These are phyloP conservation scores for Sphagnum contortum DNA, from an alignment of 225 moss, liverwort and hornwort genomes.

Conservation along the genomic window DNA sequence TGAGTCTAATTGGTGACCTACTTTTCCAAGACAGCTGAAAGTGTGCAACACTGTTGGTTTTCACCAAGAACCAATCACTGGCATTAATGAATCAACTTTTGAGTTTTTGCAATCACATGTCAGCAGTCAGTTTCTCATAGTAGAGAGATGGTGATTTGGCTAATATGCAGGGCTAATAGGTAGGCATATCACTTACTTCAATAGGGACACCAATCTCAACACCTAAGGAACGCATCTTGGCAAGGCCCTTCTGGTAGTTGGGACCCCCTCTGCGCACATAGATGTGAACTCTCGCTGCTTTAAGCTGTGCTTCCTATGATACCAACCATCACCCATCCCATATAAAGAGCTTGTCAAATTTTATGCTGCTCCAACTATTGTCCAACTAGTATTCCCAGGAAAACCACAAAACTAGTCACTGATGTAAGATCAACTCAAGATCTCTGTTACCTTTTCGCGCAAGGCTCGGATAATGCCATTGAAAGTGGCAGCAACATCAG, in stretches of 20 bases:
- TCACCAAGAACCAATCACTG: not conserved
- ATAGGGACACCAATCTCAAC: conserved; percentile 65
- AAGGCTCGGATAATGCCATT: conserved; percentile 89
- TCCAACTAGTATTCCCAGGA: not conserved
- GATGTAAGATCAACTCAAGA: not conserved
- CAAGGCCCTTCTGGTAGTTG: conserved; percentile 86
- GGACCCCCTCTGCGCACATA: conserved; percentile 95
- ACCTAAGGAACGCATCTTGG: conserved; percentile 85
- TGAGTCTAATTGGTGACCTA: too few relatives aligned
- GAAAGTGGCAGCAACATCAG: conserved; percentile 94
- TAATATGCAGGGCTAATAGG: too few relatives aligned
- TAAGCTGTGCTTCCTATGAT: conserved; percentile 74
- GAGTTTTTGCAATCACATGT: not conserved
- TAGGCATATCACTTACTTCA: conserved; percentile 32
- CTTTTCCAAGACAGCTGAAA: not conserved
- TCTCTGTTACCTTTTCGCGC: conserved; percentile 65
- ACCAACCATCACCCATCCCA: not conserved
- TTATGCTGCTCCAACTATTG: too few relatives aligned
- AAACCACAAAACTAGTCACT: not conserved
- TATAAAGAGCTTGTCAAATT: too few relatives aligned
- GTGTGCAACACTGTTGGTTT: not conserved
- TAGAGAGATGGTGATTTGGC: too few relatives aligned
- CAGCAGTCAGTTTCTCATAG: too few relatives aligned
- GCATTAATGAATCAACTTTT: not conserved
- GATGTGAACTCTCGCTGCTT: conserved; percentile 82